These are phyloP conservation scores for Naumovozyma dairenensis DNA, from an alignment of 805 yeast species.

Conservation along the genomic window DNA sequence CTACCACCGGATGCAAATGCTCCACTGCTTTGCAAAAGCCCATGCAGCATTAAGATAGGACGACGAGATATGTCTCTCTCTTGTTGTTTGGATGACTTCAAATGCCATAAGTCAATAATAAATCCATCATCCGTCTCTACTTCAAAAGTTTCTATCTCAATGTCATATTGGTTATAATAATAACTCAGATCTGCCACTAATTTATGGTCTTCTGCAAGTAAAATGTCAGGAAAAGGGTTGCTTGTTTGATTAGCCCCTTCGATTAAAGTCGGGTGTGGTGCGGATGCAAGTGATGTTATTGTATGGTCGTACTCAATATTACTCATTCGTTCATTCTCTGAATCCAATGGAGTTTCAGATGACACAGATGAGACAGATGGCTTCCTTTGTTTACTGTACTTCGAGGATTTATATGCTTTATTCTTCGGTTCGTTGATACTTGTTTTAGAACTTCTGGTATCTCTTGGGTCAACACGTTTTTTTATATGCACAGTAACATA, in stretches of 20 bases:
- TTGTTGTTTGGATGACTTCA: conserved; percentile 7
- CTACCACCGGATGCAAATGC: conserved; percentile 78
- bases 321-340: conserved; percentile 17
- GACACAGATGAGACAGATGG: conserved; percentile 11
- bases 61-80: conserved; percentile 17
- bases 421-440: conserved; percentile 5
- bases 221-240: conserved; percentile 23
- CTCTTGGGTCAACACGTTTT: conserved; percentile 22
- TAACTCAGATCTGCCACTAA: conserved; percentile 50
- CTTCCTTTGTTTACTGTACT: conserved; percentile 4
- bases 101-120: conserved; percentile 51
- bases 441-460: conserved; percentile 21
- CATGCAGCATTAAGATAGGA: conserved; percentile 77
- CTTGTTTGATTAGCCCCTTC: conserved; percentile 2
- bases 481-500: conserved; percentile 19
- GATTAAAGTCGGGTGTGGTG: neutral
- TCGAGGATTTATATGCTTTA: conserved; percentile 2
- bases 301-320: conserved; percentile 26
- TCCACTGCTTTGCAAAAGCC: conserved; percentile 78
- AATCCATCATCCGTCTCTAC: conserved; percentile 76
- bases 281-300: conserved; percentile 10
- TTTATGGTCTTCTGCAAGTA: conserved; percentile 21
- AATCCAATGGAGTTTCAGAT: conserved; percentile 15
- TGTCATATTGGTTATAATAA: conserved; percentile 53
- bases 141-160: conserved; percentile 48